Conservation (phyloP, 2,329 filamentous ascomycete species). For the Nannizziopsis arthrosporioides region DNA sequence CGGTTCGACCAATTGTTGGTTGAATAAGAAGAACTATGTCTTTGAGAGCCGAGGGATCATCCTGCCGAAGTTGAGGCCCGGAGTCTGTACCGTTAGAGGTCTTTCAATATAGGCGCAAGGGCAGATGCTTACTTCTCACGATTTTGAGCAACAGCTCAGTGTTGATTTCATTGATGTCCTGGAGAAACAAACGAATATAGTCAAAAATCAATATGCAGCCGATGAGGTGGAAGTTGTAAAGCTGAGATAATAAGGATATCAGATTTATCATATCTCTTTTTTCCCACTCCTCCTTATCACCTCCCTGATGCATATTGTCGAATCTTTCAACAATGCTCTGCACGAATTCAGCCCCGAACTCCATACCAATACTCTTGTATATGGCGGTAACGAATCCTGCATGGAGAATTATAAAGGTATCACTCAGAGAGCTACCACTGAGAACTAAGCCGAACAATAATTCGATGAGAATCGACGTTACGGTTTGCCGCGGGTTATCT, state of each 20-base stretch:
- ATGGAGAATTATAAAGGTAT: slow-evolving; percentile 82
- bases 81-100: slow-evolving; percentile 37
- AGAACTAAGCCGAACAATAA: slow-evolving; percentile 67
- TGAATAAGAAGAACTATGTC: slow-evolving; percentile 75
- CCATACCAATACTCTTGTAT: slow-evolving; percentile 76
- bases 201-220: slow-evolving; percentile 78
- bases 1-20: slow-evolving; percentile 54
- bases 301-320: slow-evolving; percentile 48
- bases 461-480: slow-evolving; percentile 68
- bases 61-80: slow-evolving; percentile 71
- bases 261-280: slow-evolving; percentile 62
- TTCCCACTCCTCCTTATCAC: slow-evolving; percentile 21
- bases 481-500: slow-evolving; percentile 72
- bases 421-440: slow-evolving; percentile 64
- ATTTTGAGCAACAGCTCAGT: slow-evolving; percentile 79
- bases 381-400: slow-evolving; percentile 80
- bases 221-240: slow-evolving; percentile 87
- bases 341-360: slow-evolving; percentile 78
- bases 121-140: slow-evolving; percentile 48
- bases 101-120: background rate
- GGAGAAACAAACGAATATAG: slow-evolving; percentile 68
- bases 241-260: slow-evolving; percentile 67
- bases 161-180: slow-evolving; percentile 67
- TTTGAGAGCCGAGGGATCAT: slow-evolving; percentile 78
- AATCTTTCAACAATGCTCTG: slow-evolving; percentile 68